Evolutionary conservation across 441 rosid species (phyloP).

Genomic region (Gossypium lobatum): DNA sequence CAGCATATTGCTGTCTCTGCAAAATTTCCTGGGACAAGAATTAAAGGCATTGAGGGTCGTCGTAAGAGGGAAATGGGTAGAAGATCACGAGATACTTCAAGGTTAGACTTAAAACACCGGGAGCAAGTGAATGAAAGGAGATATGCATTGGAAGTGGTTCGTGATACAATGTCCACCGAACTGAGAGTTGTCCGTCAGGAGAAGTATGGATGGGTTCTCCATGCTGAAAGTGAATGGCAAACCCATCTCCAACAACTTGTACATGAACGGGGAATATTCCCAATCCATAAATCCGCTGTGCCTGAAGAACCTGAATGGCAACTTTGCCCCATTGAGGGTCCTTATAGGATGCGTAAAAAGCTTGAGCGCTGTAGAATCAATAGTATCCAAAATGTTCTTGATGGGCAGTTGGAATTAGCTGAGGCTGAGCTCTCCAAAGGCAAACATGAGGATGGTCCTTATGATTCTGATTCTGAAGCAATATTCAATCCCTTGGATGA

Average conservation of each 20-base stretch:
- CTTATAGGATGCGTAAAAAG: constrained; percentile 99
- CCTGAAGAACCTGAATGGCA: constrained; percentile 91
- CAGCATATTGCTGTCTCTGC: constrained; percentile 94
- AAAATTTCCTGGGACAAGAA: constrained; percentile 97
- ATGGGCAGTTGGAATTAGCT: constrained; percentile 68
- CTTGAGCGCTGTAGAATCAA: constrained; percentile 89
- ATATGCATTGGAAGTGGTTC: constrained; percentile 91
- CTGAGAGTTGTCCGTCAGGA: constrained; percentile 99
- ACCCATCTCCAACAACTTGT: constrained; percentile 98
- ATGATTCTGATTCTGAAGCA: constrained; percentile 49
- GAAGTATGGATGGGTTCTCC: constrained; percentile 99
- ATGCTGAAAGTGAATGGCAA: constrained; percentile 99
- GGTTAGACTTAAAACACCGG: constrained; percentile 85
- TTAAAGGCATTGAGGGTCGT: constrained; percentile 92
- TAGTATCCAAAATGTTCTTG: constrained; percentile 81
- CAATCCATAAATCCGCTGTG: constrained; percentile 54
- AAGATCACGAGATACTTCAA: constrained; percentile 76
- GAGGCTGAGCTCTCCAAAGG: constrained; percentile 55
- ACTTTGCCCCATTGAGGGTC: constrained; percentile 99
- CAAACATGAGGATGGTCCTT: constrained; percentile 49
- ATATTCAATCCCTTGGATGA: constrained; percentile 47
- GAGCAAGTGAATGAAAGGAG: constrained; percentile 95
- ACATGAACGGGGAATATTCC: constrained; percentile 96
- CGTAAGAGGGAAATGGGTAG: constrained; percentile 93
- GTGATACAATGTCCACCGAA: constrained; percentile 98